Evolutionary conservation across 116 monocot species (phyloP).

Genomic region (Iris pallida): DNA sequence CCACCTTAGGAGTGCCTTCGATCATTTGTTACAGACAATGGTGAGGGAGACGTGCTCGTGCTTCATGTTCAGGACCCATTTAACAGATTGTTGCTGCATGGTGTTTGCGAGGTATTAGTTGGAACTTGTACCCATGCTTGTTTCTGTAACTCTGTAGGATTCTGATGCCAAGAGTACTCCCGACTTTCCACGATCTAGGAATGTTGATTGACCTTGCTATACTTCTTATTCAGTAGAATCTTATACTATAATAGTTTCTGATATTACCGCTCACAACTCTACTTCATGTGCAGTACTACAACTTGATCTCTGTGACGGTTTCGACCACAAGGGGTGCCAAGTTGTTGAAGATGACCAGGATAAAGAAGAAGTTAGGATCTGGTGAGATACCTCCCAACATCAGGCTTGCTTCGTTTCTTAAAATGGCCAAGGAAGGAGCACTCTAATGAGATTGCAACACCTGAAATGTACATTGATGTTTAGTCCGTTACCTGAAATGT

Average conservation of each 20-base stretch:
- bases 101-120: conserved; percentile 74
- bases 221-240: not conserved
- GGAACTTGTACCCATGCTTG: not conserved
- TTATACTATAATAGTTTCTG: not conserved
- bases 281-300: conserved; percentile 55
- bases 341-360: conserved; percentile 41
- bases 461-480: too few relatives aligned
- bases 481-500: too few relatives aligned
- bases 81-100: conserved; percentile 72
- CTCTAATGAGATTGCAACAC: conserved; percentile 12
- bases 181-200: not conserved
- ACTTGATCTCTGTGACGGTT: conserved; percentile 50
- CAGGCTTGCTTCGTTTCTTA: conserved; percentile 54
- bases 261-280: not conserved
- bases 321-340: conserved; percentile 24
- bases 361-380: conserved; percentile 58
- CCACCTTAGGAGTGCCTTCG: conserved; percentile 33
- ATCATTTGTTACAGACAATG: conserved; percentile 32
- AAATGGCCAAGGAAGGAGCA: conserved; percentile 40
- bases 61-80: conserved; percentile 69
- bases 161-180: not conserved
- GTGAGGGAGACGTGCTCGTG: conserved; percentile 39
- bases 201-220: not conserved
- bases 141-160: not conserved
- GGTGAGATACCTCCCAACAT: conserved; percentile 31